phyloP scores from a whole-genome alignment of 2,329 filamentous ascomycete species.

The Dryadomyces sulphureus region DNA sequence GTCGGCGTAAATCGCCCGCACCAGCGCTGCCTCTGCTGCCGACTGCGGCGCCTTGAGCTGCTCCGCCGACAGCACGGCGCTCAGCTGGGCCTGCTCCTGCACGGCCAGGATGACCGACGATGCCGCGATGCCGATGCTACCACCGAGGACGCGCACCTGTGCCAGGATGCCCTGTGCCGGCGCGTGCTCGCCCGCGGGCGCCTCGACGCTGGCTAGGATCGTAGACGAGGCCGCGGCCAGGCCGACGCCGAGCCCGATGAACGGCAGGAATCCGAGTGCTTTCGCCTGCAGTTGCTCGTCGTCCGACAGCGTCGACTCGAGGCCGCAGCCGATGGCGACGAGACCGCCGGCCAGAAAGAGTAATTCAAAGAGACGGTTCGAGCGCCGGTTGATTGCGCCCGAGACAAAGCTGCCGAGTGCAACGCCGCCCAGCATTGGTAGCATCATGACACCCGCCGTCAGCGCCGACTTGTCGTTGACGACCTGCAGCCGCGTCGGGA shows the following conservation, averaged over 20 bases:
- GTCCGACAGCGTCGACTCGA: constrained; percentile 26
- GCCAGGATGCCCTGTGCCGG: constrained; percentile 35
- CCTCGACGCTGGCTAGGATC: constrained; percentile 27
- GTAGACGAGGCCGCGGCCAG: constrained; percentile 31
- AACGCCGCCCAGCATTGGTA: constrained; percentile 35
- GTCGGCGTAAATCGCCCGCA: constrained; percentile 25
- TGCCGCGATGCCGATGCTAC: constrained; percentile 37
- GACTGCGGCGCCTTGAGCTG: constrained; percentile 11
- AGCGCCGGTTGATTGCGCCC: constrained; percentile 26
- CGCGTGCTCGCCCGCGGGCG: constrained; percentile 27
- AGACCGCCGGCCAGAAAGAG: constrained; percentile 25
- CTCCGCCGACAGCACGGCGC: constrained; percentile 14
- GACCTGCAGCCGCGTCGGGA: constrained; percentile 32
- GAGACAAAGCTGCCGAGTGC: constrained; percentile 28
- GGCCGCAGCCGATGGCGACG: constrained; percentile 30
- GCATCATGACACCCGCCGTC: constrained; percentile 32
- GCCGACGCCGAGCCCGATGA: constrained; percentile 39
- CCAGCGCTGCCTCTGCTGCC: constrained; percentile 14
- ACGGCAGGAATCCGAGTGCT: constrained; percentile 31
- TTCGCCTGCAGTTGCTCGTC: constrained; percentile 24
- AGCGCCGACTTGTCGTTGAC: constrained; percentile 31
- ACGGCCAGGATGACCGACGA: constrained; percentile 30
- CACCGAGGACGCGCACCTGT: constrained; percentile 35
- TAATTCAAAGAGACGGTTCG: constrained; percentile 27
- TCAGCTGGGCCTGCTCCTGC: constrained; percentile 17